These are phyloP conservation scores for Cytospora chrysosperma DNA, from an alignment of 2,329 filamentous ascomycete species.

Conservation along the genomic window DNA sequence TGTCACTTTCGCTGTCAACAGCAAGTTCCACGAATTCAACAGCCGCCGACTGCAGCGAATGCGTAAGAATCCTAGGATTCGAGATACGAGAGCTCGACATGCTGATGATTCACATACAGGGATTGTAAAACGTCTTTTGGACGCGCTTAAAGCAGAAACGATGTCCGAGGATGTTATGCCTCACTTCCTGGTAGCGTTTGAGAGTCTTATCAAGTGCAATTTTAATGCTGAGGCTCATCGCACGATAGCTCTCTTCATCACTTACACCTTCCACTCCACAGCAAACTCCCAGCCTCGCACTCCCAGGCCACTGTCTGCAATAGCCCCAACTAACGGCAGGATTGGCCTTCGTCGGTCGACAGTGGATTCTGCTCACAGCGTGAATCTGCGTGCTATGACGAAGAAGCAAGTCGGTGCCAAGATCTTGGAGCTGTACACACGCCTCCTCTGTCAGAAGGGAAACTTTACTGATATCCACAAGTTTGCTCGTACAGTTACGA, in stretches of 20 bases:
- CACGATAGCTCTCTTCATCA: slow-evolving; percentile 86
- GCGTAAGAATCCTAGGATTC: slow-evolving; percentile 58
- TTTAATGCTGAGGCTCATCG: slow-evolving; percentile 82
- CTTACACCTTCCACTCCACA: slow-evolving; percentile 76
- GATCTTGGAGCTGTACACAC: slow-evolving; percentile 74
- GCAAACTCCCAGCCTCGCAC: slow-evolving; percentile 50
- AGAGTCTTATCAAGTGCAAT: slow-evolving; percentile 74
- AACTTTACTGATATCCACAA: slow-evolving; percentile 72
- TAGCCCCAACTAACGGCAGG: slow-evolving; percentile 33
- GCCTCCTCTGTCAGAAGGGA: slow-evolving; percentile 72
- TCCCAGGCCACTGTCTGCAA: slow-evolving; percentile 44
- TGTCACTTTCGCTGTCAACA: slow-evolving; percentile 79
- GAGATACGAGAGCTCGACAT: slow-evolving; percentile 3
- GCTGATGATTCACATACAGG: slow-evolving; percentile 48
- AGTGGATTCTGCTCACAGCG: slow-evolving; percentile 28
- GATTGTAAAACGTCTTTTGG: slow-evolving; percentile 84
- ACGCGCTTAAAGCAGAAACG: slow-evolving; percentile 83
- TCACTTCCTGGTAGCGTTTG: slow-evolving; percentile 76
- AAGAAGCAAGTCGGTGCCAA: slow-evolving; percentile 71
- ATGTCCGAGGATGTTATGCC: slow-evolving; percentile 70
- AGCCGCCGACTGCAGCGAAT: slow-evolving; percentile 82
- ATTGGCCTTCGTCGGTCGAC: slow-evolving; percentile 39
- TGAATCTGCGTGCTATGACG: slow-evolving; percentile 41
- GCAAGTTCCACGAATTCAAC: slow-evolving; percentile 92
- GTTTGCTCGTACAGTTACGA: slow-evolving; percentile 92